phyloP scores from a whole-genome alignment of 805 yeast genomes.

The Diddensiella transvaalensis region DNA sequence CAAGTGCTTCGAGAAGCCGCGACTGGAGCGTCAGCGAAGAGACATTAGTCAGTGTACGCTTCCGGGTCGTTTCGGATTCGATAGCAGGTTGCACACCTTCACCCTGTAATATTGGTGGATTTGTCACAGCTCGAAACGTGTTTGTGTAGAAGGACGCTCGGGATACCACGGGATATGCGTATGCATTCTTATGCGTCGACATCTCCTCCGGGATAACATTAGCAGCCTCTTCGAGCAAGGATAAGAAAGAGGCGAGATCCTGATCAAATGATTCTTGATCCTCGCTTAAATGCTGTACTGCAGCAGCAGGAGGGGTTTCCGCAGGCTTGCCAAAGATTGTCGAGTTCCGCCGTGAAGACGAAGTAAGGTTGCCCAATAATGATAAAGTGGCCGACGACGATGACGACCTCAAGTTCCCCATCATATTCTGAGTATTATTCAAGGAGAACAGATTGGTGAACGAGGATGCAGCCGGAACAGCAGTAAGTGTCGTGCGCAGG shows the following conservation, averaged over 20 bases:
- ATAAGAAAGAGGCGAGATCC: slow-evolving; percentile 8
- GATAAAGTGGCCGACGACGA: slow-evolving; percentile 25
- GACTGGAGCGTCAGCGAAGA: slow-evolving; percentile 17
- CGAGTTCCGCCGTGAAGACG: neutral
- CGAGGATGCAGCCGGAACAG: slow-evolving; percentile 7
- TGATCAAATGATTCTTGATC: slow-evolving; percentile 8
- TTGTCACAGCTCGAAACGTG: slow-evolving; percentile 7
- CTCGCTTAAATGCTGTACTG: neutral
- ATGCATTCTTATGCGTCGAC: neutral
- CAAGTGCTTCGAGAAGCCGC: slow-evolving; percentile 27
- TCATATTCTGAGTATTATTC: slow-evolving; percentile 3
- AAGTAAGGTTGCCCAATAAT: slow-evolving; percentile 21
- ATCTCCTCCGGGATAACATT: slow-evolving; percentile 7
- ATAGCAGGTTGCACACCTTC: neutral
- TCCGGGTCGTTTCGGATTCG: neutral
- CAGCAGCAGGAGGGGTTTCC: slow-evolving; percentile 6
- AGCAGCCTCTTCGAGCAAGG: slow-evolving; percentile 14
- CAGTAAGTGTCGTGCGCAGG: slow-evolving; percentile 5
- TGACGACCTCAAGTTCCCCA: slow-evolving; percentile 29
- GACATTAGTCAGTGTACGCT: slow-evolving; percentile 12
- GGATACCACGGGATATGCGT: slow-evolving; percentile 1
- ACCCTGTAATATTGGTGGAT: slow-evolving; percentile 12
- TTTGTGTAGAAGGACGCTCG: slow-evolving; percentile 5
- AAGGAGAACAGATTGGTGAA: slow-evolving; percentile 8
- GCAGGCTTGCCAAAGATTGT: neutral